Base-by-base conservation (phyloP, 306 rosid species). In the Begonia loranthoides region DNA sequence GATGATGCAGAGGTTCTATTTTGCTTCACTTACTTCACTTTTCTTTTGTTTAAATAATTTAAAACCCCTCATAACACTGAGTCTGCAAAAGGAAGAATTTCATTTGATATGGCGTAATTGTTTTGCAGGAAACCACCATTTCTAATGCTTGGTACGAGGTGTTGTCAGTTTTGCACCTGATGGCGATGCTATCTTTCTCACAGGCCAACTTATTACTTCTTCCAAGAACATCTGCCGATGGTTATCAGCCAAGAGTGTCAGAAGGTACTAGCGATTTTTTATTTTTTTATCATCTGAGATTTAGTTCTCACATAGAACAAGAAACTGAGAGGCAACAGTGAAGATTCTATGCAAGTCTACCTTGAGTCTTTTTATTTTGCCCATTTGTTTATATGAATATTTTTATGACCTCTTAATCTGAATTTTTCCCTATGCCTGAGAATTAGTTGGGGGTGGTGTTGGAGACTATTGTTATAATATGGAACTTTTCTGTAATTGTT, bases 111-210 rank as follows among this genome's bases (percentile, higher is more conserved):
- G 61, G 57, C 47, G 62, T 49, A 15, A 59, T 50, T 17, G 53
- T 53, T 69, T 59, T 74, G 68, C 87, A 90, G 99, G 99, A 90
- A 76, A 90, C 99, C 52, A 59, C 86, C 63, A 78, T 82, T 66
- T 80, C 76, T 60, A 83, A 73, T 58, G 82, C 82, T 70, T 90
- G 99, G 99, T 90, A 80, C 45, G 99, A 90, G 73, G 93, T 90
- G 76, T 68, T 90, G 74, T 90, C 99, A 24, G 83, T 90, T 76
- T 80, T 90, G 77, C 95, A 86, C 62, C 71, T 86, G 75, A 82
- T 86, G 94, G 88, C 99, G 59, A 82, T 65, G 80, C 83, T 90
- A 48, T 83, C 77, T 49, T 73, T 82, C 58, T 86, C 86, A 48
- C 83, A 78, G 70, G 95, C 94, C 76, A 90, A 82, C 73, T 67